Conservation (phyloP, 2,329 filamentous ascomycete species). For the Penicillium janthinellum region DNA sequence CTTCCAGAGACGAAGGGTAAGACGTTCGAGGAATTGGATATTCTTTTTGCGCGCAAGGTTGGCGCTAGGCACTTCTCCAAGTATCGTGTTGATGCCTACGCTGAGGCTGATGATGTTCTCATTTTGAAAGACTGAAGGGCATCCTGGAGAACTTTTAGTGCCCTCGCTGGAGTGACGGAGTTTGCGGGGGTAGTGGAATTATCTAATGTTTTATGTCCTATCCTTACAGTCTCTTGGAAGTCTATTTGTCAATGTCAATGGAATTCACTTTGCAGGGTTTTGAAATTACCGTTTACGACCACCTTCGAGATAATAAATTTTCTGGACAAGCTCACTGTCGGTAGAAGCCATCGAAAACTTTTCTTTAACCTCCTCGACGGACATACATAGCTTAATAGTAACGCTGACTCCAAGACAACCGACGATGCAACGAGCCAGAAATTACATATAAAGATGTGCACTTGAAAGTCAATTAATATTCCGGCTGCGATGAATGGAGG, state of each 20-base stretch:
- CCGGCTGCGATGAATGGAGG: too few species aligned
- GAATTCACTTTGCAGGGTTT: not conserved
- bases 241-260: not conserved
- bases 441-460: too few species aligned
- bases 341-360: too few species aligned
- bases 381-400: too few species aligned
- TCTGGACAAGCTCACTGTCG: too few species aligned
- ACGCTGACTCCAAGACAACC: not conserved
- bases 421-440: too few species aligned
- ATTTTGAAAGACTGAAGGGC: not conserved
- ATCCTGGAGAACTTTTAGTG: not conserved
- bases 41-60: not conserved
- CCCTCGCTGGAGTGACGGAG: not conserved
- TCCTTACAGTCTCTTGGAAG: not conserved
- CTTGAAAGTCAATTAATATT: too few species aligned
- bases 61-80: not conserved
- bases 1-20: conserved; percentile 7
- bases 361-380: too few species aligned
- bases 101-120: not conserved
- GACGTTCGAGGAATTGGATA: conserved; percentile 10
- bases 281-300: not conserved
- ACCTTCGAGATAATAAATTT: too few species aligned
- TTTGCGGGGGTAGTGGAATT: not conserved
- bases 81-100: conserved; percentile 1
- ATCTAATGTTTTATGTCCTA: not conserved